phyloP scores from a whole-genome alignment of 73 alveolate genomes.

The Tetrahymena elliotti region DNA sequence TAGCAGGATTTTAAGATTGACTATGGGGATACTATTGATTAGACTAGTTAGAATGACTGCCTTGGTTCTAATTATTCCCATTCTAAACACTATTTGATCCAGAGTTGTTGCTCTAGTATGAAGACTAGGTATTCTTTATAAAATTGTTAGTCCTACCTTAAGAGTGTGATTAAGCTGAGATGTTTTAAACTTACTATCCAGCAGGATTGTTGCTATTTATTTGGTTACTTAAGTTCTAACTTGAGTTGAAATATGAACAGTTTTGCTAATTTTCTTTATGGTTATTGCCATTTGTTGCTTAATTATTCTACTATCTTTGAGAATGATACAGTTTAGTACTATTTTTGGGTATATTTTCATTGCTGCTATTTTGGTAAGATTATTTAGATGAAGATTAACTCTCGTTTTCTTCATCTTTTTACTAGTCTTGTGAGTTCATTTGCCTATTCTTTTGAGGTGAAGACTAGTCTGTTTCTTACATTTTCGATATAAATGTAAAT shows the following conservation, averaged over 20 bases:
- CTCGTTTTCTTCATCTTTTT: neutral
- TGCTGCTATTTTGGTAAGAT: neutral
- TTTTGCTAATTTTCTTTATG: neutral
- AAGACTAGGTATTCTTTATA: neutral
- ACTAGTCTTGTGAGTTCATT: neutral
- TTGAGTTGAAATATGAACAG: neutral
- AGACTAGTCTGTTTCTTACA: neutral
- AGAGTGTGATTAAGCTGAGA: neutral
- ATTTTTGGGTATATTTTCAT: neutral
- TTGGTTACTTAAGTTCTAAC: neutral
- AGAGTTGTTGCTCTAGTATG: neutral
- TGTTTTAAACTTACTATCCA: neutral
- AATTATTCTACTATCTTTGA: neutral
- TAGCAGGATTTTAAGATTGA: neutral
- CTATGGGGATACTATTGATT: neutral
- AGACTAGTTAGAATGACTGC: neutral
- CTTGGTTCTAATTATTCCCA: neutral
- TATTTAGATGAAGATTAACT: neutral
- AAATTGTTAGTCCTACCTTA: neutral
- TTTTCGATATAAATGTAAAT: neutral
- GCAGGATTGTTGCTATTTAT: neutral
- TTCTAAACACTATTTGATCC: neutral
- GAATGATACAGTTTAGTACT: neutral
- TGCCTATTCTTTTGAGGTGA: neutral
- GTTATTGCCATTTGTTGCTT: neutral